A percentile compares a stretch with the other conserved stretches of the same genome.
These are phyloP conservation scores for Tricholoma matsutake DNA, from an alignment of 768 basidiomycete genomes.

Conservation along the genomic window DNA sequence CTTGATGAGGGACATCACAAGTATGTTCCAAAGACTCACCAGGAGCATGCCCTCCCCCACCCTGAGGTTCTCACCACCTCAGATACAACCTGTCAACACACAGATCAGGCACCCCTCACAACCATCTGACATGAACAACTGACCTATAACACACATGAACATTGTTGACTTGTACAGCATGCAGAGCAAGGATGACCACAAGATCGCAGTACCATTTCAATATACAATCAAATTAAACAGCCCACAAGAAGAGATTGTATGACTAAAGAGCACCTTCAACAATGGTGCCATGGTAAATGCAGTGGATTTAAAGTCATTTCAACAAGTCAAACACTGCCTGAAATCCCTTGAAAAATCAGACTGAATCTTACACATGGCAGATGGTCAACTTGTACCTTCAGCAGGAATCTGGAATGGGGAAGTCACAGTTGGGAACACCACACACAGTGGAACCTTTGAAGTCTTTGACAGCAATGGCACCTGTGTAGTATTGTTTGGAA, in stretches of 20 bases:
- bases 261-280: neutral
- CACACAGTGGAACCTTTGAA: slow-evolving; percentile 14
- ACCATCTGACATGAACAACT: no score
- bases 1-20: no score
- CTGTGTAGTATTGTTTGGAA: slow-evolving; percentile 29
- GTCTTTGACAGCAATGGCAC: slow-evolving; percentile 24
- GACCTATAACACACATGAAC: neutral
- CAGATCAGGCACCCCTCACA: no score
- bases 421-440: neutral
- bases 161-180: neutral
- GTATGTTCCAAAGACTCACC: no score
- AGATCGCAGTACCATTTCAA: neutral
- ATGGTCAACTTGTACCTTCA: slow-evolving; percentile 14
- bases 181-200: neutral
- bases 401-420: slow-evolving; percentile 5
- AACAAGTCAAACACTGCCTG: neutral
- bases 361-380: slow-evolving; percentile 20
- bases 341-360: neutral
- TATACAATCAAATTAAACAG: neutral
- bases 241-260: neutral
- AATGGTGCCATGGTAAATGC: neutral
- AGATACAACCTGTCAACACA: no score
- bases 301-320: neutral
- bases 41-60: no score
- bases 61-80: no score